Conservation (phyloP, 345 rosid genomes). For the sweet orange (Citrus sinensis) region DVS_A1.0 CM039163.1:47015001-47015500, state of each 20-base stretch:
- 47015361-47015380: no score
- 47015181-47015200: not conserved
- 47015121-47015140: not conserved
- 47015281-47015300: no score
- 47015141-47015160: not conserved
- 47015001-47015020: not conserved
- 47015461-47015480: no score
- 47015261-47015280: not conserved
- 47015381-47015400: no score
- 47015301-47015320: no score
- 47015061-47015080: not conserved
- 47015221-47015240: not conserved
- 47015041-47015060: not conserved
- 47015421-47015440: no score
- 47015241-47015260: no score
- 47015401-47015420: no score
- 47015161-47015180: not conserved
- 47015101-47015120: not conserved
- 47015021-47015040: not conserved
- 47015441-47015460: no score
- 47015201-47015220: not conserved
- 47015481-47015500: no score
- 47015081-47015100: not conserved
- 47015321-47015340: no score
- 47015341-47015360: no score